These are phyloP conservation scores for Pyrenophora seminiperda DNA, from an alignment of 2,329 filamentous ascomycete species.

Conservation along the genomic window DNA sequence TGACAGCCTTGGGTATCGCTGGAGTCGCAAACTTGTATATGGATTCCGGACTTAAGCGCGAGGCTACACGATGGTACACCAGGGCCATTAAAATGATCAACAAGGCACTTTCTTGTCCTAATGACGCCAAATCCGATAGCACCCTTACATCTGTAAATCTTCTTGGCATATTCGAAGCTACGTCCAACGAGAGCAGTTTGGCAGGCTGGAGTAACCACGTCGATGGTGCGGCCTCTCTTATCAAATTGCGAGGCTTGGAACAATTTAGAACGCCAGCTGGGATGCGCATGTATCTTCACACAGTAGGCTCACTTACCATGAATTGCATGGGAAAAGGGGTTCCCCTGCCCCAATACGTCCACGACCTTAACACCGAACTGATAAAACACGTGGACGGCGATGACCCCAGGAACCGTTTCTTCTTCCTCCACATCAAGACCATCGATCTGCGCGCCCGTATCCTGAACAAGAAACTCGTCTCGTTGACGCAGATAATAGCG, in stretches of 20 bases:
- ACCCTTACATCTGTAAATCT: constrained; percentile 39
- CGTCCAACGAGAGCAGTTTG: constrained; percentile 37
- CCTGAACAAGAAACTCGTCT: constrained; percentile 17
- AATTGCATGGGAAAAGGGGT: constrained; percentile 36
- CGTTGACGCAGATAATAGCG: constrained; percentile 30
- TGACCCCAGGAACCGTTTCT: constrained; percentile 37
- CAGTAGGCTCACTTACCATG: constrained; percentile 33
- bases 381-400: constrained; percentile 22
- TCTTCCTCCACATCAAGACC: constrained; percentile 35
- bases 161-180: constrained; percentile 42
- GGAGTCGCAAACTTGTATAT: constrained; percentile 38
- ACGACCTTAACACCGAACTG: constrained; percentile 33
- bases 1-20: constrained; percentile 44
- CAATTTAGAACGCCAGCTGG: constrained; percentile 40
- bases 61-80: constrained; percentile 40
- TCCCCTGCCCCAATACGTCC: constrained; percentile 31
- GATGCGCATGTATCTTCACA: constrained; percentile 41
- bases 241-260: constrained; percentile 37
- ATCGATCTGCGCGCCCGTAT: constrained; percentile 38
- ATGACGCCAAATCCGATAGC: constrained; percentile 37
- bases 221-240: constrained; percentile 40
- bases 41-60: constrained; percentile 32
- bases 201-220: constrained; percentile 45
- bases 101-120: constrained; percentile 33
- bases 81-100: constrained; percentile 43